phyloP scores from a whole-genome alignment of 139 green algal species.

The Mesostigma viride region DNA sequence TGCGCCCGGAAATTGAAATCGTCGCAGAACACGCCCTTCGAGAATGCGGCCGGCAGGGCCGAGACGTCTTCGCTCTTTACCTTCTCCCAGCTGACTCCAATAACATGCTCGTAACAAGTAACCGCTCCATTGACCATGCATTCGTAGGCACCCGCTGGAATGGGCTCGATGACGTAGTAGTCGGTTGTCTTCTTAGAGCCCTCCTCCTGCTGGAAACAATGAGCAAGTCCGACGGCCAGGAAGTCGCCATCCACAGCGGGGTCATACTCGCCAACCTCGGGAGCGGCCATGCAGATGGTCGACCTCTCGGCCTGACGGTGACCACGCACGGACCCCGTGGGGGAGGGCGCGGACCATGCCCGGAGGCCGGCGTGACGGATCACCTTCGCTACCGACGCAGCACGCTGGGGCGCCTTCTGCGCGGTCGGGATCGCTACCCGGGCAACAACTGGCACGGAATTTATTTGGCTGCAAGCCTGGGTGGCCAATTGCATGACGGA shows the following conservation, averaged over 20 bases:
- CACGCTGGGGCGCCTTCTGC: too few species aligned
- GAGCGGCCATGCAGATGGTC: too few species aligned
- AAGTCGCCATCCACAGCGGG: not conserved
- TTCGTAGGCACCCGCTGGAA: slow-evolving; percentile 65
- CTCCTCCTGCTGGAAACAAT: slow-evolving; percentile 72
- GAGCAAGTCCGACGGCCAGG: slow-evolving; percentile 48
- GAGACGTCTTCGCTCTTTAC: slow-evolving; percentile 41
- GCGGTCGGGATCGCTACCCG: too few species aligned
- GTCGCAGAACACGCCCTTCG: slow-evolving; percentile 48
- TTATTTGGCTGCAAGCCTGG: too few species aligned
- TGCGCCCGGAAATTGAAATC: slow-evolving; percentile 63
- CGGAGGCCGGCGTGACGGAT: too few species aligned
- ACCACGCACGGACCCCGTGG: too few species aligned
- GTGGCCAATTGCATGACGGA: too few species aligned
- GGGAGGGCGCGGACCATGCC: too few species aligned
- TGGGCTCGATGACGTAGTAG: slow-evolving; percentile 65
- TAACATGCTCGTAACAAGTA: slow-evolving; percentile 67
- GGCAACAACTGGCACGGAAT: too few species aligned
- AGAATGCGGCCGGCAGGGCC: slow-evolving; percentile 54
- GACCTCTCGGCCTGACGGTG: too few species aligned
- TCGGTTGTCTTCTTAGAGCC: slow-evolving; percentile 57
- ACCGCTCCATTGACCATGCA: slow-evolving; percentile 63
- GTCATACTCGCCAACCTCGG: too few species aligned
- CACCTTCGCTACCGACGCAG: too few species aligned
- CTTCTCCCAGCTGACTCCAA: slow-evolving; percentile 44